Evolutionary conservation across 306 rosid species (phyloP).

Genomic region (Fragaria nilgerrensis): DNA sequence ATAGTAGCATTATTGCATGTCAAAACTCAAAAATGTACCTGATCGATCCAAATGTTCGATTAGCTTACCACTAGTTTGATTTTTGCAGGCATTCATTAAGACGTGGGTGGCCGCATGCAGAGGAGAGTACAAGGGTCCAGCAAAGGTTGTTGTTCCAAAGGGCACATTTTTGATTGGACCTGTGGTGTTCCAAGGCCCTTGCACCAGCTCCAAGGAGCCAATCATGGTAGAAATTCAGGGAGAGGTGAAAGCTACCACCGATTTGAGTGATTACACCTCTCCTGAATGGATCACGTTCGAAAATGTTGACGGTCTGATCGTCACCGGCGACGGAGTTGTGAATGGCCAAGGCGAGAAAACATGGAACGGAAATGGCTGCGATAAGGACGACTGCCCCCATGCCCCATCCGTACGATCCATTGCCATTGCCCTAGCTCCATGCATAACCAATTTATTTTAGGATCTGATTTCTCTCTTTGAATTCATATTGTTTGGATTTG

Average conservation of each 20-base stretch:
- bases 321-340: slow-evolving; percentile 58
- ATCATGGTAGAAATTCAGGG: slow-evolving; percentile 50
- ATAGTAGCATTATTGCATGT: neutral
- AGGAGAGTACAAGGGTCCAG: slow-evolving; percentile 19
- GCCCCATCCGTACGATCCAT: slow-evolving; percentile 50
- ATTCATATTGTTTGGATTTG: too few species aligned
- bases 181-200: slow-evolving; percentile 62
- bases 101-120: slow-evolving; percentile 73
- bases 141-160: slow-evolving; percentile 54
- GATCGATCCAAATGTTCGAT: neutral
- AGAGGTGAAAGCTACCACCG: slow-evolving; percentile 44
- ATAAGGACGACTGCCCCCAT: slow-evolving; percentile 17
- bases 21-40: neutral
- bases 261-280: slow-evolving; percentile 34
- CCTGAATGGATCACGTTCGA: slow-evolving; percentile 65
- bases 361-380: slow-evolving; percentile 43
- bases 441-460: neutral
- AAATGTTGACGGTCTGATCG: slow-evolving; percentile 29
- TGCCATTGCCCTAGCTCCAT: neutral
- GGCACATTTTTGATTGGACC: slow-evolving; percentile 52
- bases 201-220: slow-evolving; percentile 41
- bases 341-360: slow-evolving; percentile 58
- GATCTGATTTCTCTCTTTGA: too few species aligned
- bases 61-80: neutral
- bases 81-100: slow-evolving; percentile 55